Evolutionary conservation across 805 yeast genomes (phyloP).

Genomic region (Peterozyma toletana): DNA sequence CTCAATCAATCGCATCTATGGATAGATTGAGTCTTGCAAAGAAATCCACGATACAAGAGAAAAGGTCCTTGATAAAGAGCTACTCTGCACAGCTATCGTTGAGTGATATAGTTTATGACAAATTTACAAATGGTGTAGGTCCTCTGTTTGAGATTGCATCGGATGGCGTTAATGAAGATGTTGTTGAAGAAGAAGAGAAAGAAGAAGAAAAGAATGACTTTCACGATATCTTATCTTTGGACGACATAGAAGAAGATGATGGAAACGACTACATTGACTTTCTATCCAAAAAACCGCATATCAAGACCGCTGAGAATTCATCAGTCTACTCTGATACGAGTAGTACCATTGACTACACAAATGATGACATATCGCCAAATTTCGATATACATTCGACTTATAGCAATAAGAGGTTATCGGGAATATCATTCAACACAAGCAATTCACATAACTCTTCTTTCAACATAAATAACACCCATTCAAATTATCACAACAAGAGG

Average conservation of each 20-base stretch:
- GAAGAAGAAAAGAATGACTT: not conserved
- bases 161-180: not conserved
- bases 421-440: not conserved
- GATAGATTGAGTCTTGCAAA: constrained; percentile 1
- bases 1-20: not conserved
- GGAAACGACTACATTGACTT: not conserved
- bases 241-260: not conserved
- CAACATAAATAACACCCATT: constrained; percentile 2
- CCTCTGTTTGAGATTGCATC: not conserved
- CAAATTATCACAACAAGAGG: not conserved
- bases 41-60: too few relatives aligned
- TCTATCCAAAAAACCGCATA: not conserved
- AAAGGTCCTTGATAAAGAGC: not conserved
- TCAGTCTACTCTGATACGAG: constrained; percentile 1
- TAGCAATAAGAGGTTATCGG: constrained; percentile 2
- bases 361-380: not conserved
- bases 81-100: constrained; percentile 8
- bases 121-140: not conserved
- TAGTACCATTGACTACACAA: not conserved
- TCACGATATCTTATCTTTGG: not conserved
- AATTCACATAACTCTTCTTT: not conserved
- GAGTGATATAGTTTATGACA: constrained; percentile 3
- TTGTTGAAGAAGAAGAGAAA: constrained; percentile 1
- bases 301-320: constrained; percentile 5
- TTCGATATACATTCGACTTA: not conserved